Base-by-base conservation (phyloP, 2,329 filamentous ascomycete species). In the Grosmannia huntii region DNA sequence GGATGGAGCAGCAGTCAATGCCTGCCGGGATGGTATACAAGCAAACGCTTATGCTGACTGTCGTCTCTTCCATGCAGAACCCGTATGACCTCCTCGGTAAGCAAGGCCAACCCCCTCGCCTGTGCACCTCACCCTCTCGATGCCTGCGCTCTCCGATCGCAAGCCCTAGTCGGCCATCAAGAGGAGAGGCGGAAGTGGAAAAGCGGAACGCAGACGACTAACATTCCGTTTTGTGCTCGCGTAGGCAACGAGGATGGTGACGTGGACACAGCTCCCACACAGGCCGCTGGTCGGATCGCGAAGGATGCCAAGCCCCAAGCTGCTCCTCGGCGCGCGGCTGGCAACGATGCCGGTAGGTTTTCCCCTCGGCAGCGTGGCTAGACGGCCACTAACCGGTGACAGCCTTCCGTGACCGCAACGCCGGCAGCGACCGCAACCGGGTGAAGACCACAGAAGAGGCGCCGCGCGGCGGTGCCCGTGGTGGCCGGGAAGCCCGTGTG, bases 51-150 rank as follows among this genome's bases (percentile, higher is more conserved):
- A 33, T 28, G 49, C 23, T 50, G n/a, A 55, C 23, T 46, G 4
- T 25, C 11, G 51, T 27, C 57, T 54, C 53, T 61, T 51, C 53
- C 33, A 46, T 48, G 28, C 66, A 97, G 94, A 99, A 99, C 83
- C 86, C 89, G 72, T 97, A 89, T 83, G 92, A 94, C 83, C 86
- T 95, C 80, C 90, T 99, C 83, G 92, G 94, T 97, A 95, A 64
- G 60, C 51, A 57, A 10, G 33, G 21, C 12, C 36, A 16, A 33
- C n/a, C 21, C 19, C 36, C 16, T 33, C 36, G 38, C n/a, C n/a
- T 28, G 33, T 25, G 6, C 46, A 10, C 16, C 33, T n/a, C n/a
- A 5, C 10, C 52, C 27, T 21, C 52, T 11, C 38, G 21, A 25
- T 41, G 7, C 31, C 19, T 54, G 28, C 28, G 16, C 16, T 28